Base-by-base conservation (phyloP, 306 rosid genomes). In the Hippophae gyantsensis region DNA sequence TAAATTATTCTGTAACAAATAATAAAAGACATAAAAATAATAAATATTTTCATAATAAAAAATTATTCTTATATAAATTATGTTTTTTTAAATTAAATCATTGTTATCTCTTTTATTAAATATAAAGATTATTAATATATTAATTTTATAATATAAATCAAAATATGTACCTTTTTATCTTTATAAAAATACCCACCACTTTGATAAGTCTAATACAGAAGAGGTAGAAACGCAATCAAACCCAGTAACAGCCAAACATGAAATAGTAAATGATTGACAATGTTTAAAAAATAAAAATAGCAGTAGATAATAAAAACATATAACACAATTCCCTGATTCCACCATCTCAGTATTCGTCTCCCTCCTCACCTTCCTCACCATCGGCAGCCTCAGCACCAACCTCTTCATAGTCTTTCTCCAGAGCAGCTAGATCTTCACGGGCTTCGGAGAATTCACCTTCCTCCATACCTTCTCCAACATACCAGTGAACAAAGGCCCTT, bases 381-480 rank as follows among this genome's bases (percentile, higher is more conserved):
- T 79, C 87, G 0, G 72, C 77, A 7, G 82, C 80, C 76, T 86
- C 90, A 6, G 87, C 87, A 60, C 95, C 90, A 0, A 86, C 90
- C 74, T 86, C 89, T 66, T 86, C 95, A 8, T 86, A 85, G 56
- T 82, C 95, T 71, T 86, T 86, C 74, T 86, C 92, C 9, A 82
- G 74, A 27, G 94, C 89, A 42, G 95, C 89, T 51, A 86, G 95
- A 73, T 86, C 89, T 57, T 86, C 95, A 25, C 89, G 85, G 47
- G 95, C 95, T 64, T 86, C 89, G 0, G 95, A 86, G 79, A 86
- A 86, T 63, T 86, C 95, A 45, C 95, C 95, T 65, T 83, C 95
- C 73, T 86, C 95, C 95, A 86, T 83, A 8, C 95, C 90, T 85
- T 86, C 87, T 43, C 90, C 95, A 12, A 86, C 90, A n/a, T 86